Evolutionary conservation across 306 rosid species (phyloP), one percentile per base, ranked within the genome.

Genomic region (Castanospermum australe): DNA sequence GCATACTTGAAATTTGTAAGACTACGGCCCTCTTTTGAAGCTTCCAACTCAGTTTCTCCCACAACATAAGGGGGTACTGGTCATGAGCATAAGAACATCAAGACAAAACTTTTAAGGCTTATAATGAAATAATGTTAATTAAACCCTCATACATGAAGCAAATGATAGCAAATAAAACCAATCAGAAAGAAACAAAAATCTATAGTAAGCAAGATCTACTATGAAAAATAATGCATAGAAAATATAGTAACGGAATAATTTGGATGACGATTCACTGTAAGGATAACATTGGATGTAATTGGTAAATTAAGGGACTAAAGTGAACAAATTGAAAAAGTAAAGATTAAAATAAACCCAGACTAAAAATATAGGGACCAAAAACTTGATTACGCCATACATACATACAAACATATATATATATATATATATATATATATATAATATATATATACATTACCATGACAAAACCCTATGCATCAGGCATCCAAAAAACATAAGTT

Each of bases 1-100:
- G 91, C 97, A 78, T 95, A 95, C 85, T 87, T 91, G 85, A 95
- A 92, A 87, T 89, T 90, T 15, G 85, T 41, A 77, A 88, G 89
- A 66, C 80, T 90, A 52, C 92, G 90, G 72, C 91, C 99, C 44
- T 90, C 88, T 87, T 88, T 90, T 5, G 92, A 84, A 75, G 94
- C 94, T 85, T 90, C 91, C 86, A 87, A 78, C 83, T 95, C 98
- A 8, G 92, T 85, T 88, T 88, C 90, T 63, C 98, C 96, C 79
- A 90, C 92, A 32, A 89, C 64, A 57, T 88, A 87, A 63, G 88
- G 89, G 38, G 98, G 98, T 4, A 89, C 98, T 92, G 91, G 65
- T 70, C 39, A 79, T 61, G 54, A 50, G 60, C 71, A 88, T 21
- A 51, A 33, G n/a, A 80, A 50, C 75, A 77, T 74, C 67, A 85